Evolutionary conservation across 805 yeast species (phyloP), one percentile per base, ranked within the genome.

Genomic region (Ogataea pini): DNA sequence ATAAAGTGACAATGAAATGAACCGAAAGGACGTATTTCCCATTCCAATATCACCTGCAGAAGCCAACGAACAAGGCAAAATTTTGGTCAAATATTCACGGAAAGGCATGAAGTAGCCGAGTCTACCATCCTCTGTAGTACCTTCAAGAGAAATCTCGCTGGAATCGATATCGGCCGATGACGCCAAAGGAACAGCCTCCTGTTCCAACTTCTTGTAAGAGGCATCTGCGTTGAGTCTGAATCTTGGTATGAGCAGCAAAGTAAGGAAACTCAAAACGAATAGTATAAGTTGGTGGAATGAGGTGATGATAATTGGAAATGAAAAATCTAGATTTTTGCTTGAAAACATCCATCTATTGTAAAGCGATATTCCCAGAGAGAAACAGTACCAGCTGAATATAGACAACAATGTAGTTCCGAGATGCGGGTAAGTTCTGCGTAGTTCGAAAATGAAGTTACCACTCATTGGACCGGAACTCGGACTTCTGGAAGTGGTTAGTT

Each of bases 331-430:
- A 16, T 89, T 86, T 8, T 78, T 63, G 47, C 56, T 75, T 33
- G 92, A 91, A 71, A 92, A 94, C 97, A 92, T 92, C 97, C 97
- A 90, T 70, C 91, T 91, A 73, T 94, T 94, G 71, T 92, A 94
- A 25, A 88, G 67, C 7, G 91, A 83, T 16, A 87, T 79, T 14
- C 86, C 69, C 48, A 86, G 71, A 6, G 91, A 83, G 50, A 85
- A 84, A 14, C 75, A 49, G 57, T 85, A 87, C 95, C 94, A 87
- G 22, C 63, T 49, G 19, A 62, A 10, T 36, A 68, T 69, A 4
- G 72, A 63, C 4, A 52, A 6, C 1, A 60, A 22, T 13, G 63
- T 64, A 9, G 58, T 55, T 4, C 59, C 60, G 7, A 63, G 29
- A 47, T 67, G 50, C 8, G 70, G 70, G 39, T 61, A 64, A 1